Base-by-base conservation (phyloP, 2,329 filamentous ascomycete genomes). In the Diaporthe batatas region DNA sequence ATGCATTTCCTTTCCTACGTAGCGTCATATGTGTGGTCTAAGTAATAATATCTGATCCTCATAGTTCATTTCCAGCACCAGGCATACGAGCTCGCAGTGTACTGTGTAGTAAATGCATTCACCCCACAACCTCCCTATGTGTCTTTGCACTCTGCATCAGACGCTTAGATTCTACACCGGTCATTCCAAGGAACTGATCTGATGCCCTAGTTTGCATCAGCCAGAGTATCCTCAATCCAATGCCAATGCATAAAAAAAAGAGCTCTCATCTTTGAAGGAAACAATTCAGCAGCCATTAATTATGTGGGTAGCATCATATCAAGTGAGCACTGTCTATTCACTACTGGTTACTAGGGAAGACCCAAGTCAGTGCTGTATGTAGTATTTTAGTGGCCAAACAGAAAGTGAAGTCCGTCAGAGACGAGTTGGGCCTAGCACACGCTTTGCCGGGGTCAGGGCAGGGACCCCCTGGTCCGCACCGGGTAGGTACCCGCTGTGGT, bases 391-490 rank as follows among this genome's bases (percentile, higher is more conserved):
- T 39, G 47, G 32, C 25, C 2, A 25, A 2, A 67, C 21, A 11
- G 12, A 51, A 53, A 67, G 14, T 53, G 47, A 67, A 67, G 47
- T 53, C 62, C n/a, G 14, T 18, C 18, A 23, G 21, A 51, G n/a
- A 53, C 32, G 12, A 53, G 59, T 49, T 53, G 32, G 62, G 62
- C 8, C 32, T 47, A n/a, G 47, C 29, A 29, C 29, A 29, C 29
- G 53, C 62, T 67, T 53, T 36, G 18, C 10, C 21, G 39, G 29
- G n/a, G 6, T 1, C 12, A 14, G 3, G 44, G 47, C 62, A 67
- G 32, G 62, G 62, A 32, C 6, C 62, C 62, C 62, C 47, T 67
- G 62, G 14, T 53, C 29, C 23, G 12, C 42, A 23, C 42, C 29
- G 36, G 12, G 36, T 39, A 39, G 36, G 11, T 14, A 39, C 36